A percentile compares a stretch with the other conserved stretches of the same genome.
Evolutionary conservation across 169 alveolate genomes (phyloP).

Genomic region (Eimeria praecox): DNA sequence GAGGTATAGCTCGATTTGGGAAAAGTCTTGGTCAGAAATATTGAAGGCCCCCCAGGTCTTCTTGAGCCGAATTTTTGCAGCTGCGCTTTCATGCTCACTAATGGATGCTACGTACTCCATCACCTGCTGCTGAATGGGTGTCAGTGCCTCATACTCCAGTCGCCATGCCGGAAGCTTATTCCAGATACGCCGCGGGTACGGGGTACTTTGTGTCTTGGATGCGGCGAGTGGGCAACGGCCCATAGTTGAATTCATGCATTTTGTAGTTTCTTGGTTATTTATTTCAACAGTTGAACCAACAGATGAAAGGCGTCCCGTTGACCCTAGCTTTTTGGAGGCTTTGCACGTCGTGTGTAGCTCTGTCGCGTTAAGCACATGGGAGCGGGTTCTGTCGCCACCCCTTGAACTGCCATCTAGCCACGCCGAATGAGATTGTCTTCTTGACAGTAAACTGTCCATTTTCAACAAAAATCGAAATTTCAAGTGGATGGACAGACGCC

Average conservation of each 20-base stretch:
- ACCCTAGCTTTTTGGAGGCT: neutral
- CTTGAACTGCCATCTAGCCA: neutral
- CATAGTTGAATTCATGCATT: neutral
- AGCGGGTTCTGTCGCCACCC: neutral
- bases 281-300: neutral
- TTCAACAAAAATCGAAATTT: neutral
- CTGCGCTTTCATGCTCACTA: slow-evolving; percentile 40
- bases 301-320: neutral
- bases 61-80: slow-evolving; percentile 44
- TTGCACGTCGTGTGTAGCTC: neutral
- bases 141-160: slow-evolving; percentile 42
- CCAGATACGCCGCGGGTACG: slow-evolving; percentile 53
- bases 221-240: neutral
- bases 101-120: slow-evolving; percentile 66
- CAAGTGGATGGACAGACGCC: neutral
- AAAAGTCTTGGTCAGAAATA: slow-evolving; percentile 52
- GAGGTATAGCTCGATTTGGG: slow-evolving; percentile 22
- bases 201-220: neutral
- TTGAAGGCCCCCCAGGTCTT: slow-evolving; percentile 41
- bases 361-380: neutral
- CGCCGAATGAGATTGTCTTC: neutral
- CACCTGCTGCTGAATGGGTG: slow-evolving; percentile 68
- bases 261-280: neutral
- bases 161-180: slow-evolving; percentile 46
- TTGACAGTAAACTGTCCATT: neutral